Base-by-base conservation (phyloP, 805 yeast species). In the Saturnispora sanitii region DNA sequence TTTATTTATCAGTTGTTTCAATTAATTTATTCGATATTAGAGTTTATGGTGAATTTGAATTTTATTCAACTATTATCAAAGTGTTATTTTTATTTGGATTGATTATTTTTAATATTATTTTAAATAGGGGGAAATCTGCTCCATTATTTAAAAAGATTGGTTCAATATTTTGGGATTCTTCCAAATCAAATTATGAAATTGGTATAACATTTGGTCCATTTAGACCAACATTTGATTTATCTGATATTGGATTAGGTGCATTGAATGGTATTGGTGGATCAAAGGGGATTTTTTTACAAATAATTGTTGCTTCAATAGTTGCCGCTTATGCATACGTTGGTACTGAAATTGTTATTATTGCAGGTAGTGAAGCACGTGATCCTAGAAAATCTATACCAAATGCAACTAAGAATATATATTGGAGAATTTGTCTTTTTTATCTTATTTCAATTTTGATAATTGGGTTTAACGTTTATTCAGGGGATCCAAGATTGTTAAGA, bases 351-450 rank as follows among this genome's bases (percentile, higher is more conserved):
- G 88, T 85, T 11, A 77, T 83, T 47, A 75, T 83, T 41, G 90
- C 92, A 2, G 86, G 90, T 6, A 83, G 88, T 57, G 95, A 84
- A 57, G 82, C 88, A n/a, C 67, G 79, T 45, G 79, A 82, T 48
- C 94, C 95, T 4, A 66, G 92, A 48, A 75, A 70, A 45, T 77
- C 90, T 0, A 65, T 84, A 15, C 94, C 94, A 1, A 69, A 78
- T 9, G 90, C 92, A 1, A 82, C 88, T 2, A 77, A 70, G 49
- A 67, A 81, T 49, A 84, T 82, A 2, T 82, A 82, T 54, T 79
- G 82, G 70, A 65, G 88, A 51, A 73, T 84, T 28, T 51, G 79
- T 4, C 40, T 80, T 1, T 71, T 82, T 47, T 84, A 83, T 57
- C 57, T 82, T 35, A 55, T 83, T 16, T 73, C 85, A 3, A 70